Conservation (phyloP, 306 rosid species). For the Inga oerstediana region DNA sequence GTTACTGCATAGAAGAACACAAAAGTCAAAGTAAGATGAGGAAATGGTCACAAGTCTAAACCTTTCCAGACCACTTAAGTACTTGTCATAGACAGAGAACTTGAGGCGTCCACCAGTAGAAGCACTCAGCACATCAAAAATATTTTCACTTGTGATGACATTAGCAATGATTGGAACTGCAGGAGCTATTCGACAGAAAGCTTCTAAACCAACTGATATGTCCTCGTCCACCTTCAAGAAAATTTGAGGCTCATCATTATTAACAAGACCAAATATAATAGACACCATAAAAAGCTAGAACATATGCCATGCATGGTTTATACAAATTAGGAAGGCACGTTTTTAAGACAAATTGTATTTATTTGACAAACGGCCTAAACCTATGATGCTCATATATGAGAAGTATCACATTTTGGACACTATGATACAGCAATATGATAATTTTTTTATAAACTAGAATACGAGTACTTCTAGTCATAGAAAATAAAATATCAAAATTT, state of each 20-base stretch:
- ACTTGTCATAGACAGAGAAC: conserved; percentile 79
- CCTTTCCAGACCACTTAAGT: conserved; percentile 80
- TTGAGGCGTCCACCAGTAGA: conserved; percentile 77
- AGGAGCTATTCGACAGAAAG: conserved; percentile 94
- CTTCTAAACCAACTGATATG: conserved; percentile 74
- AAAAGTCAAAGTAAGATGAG: conserved; percentile 9
- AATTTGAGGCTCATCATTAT: conserved; percentile 28
- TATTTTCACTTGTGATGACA: conserved; percentile 75
- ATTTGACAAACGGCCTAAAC: conserved; percentile 5
- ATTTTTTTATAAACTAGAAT: no score
- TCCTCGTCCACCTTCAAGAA: conserved; percentile 75
- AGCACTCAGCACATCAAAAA: conserved; percentile 75
- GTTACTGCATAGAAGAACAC: conserved; percentile 5
- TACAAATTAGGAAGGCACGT: background rate
- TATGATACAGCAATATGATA: no score
- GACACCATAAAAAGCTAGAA: background rate
- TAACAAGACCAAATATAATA: conserved; percentile 28
- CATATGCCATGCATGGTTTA: background rate
- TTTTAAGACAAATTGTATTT: background rate
- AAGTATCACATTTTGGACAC: background rate
- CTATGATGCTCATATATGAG: background rate
- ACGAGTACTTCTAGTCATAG: no score
- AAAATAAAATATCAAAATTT: background rate
- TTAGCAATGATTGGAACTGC: conserved; percentile 87
- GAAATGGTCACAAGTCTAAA: conserved; percentile 32